Evolutionary conservation across 169 alveolate species (phyloP).

Genomic region (Cryptosporidium parvum): DNA sequence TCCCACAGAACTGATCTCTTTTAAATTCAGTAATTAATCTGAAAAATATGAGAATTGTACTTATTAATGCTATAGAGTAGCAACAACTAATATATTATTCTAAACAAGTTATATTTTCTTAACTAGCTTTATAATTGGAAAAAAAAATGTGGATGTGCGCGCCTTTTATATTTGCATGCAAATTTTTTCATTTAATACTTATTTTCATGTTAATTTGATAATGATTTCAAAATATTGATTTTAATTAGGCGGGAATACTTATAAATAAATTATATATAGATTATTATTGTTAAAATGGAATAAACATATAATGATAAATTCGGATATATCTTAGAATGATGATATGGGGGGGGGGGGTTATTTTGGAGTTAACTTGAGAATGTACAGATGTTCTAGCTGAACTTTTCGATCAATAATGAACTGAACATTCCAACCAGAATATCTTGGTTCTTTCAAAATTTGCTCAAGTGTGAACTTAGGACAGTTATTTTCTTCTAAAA

Average conservation of each 20-base stretch:
- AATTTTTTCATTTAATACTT: too few relatives aligned
- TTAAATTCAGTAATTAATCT: background rate
- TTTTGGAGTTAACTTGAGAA: constrained; percentile 3
- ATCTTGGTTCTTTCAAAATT: constrained; percentile 27
- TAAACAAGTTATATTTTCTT: background rate
- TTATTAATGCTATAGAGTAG: background rate
- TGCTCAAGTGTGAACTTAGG: constrained; percentile 14
- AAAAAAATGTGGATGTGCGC: background rate
- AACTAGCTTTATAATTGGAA: background rate
- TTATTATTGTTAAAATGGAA: too few relatives aligned
- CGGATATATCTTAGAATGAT: background rate
- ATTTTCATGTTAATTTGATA: too few relatives aligned
- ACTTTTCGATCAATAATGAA: constrained; percentile 38
- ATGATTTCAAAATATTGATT: too few relatives aligned
- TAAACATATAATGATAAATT: background rate
- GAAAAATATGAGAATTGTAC: background rate
- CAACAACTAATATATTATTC: background rate
- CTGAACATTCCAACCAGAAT: constrained; percentile 19
- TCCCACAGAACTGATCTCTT: background rate
- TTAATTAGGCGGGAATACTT: background rate
- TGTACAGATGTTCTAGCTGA: constrained; percentile 21
- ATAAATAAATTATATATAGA: too few relatives aligned
- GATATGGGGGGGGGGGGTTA: background rate
- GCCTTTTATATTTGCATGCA: background rate
- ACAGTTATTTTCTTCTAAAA: constrained; percentile 20